Evolutionary conservation across 345 rosid species (phyloP), one percentile per base, ranked within the genome.

Genomic region (Linum lewisii): DNA sequence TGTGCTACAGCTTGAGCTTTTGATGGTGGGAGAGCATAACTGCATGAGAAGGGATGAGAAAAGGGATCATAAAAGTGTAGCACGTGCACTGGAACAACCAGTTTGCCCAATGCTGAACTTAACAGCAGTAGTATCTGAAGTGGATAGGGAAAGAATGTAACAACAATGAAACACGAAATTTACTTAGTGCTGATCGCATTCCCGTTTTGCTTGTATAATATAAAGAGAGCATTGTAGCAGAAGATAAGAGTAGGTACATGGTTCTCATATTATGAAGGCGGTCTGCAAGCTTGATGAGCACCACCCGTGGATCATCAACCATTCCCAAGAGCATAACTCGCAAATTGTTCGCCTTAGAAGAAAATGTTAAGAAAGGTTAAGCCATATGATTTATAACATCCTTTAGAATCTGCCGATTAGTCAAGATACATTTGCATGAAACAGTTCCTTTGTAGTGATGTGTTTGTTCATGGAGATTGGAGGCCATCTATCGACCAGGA

Each of bases 181-280:
- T 42, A 42, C 47, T 11, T 42, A 16, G 47, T 9, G 15, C 47
- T 8, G 2, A 42, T 8, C 5, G 34, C 34, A 29, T 29, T 29
- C 34, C 34, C 34, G 14, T 42, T 42, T 7, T 42, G 1, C 15
- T 0, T 11, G 18, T 11, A 16, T 11, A 42, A 42, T 42, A 3
- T 42, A 51, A 29, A 54, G 34, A n/a, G 52, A 34, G 2, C 13
- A 13, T 51, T 47, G 21, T 19, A 45, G 34, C 7, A 23, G 51
- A 52, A 69, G 58, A 36, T 69, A 54, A 51, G 65, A 66, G 60
- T 44, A 24, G 54, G 57, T 81, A 85, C 92, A 85, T 82, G 73
- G 92, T 85, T 68, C 92, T 85, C 92, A 85, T 82, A 63, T 82
- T 85, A 81, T 85, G 92, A 63, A 85, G 86, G 67, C 88, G 84